These are phyloP conservation scores for Epicoccum nigrum DNA, from an alignment of 2,329 filamentous ascomycete genomes.

Conservation along the genomic window DNA sequence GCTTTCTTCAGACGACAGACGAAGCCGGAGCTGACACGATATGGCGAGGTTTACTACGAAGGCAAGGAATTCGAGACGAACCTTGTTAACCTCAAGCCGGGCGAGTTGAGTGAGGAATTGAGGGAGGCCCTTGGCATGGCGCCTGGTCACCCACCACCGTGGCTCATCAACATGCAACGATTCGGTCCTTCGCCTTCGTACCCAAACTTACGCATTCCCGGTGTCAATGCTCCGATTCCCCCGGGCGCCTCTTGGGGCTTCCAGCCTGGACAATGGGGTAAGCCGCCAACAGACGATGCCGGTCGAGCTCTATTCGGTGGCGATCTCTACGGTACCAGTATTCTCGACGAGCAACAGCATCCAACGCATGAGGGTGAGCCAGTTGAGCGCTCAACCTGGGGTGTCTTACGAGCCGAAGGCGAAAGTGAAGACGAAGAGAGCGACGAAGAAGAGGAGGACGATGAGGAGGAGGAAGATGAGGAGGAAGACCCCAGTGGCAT, in stretches of 20 bases:
- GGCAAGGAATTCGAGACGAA: constrained; percentile 98
- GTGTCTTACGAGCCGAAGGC: constrained; percentile 81
- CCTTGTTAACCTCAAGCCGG: constrained; percentile 84
- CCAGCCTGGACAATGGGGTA: constrained; percentile 92
- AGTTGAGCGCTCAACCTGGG: constrained; percentile 88
- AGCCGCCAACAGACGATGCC: constrained; percentile 92
- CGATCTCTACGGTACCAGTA: constrained; percentile 85
- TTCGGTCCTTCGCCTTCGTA: constrained; percentile 94
- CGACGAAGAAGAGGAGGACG: constrained; percentile 63
- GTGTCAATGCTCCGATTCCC: constrained; percentile 90
- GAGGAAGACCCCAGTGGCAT: constrained; percentile 64
- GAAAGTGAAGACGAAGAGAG: constrained; percentile 72
- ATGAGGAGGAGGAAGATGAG: constrained; percentile 72
- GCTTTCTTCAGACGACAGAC: constrained; percentile 98
- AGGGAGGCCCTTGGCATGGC: constrained; percentile 94
- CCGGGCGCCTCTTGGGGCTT: constrained; percentile 92
- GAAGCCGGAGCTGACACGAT: constrained; percentile 90
- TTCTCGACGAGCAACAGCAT: constrained; percentile 65
- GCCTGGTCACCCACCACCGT: constrained; percentile 89
- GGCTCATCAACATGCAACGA: constrained; percentile 96
- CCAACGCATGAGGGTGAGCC: constrained; percentile 67
- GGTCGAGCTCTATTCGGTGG: constrained; percentile 91
- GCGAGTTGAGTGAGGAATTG: constrained; percentile 85
- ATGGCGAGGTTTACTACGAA: constrained; percentile 99
- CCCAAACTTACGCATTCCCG: constrained; percentile 91